Evolutionary conservation across 2,329 filamentous ascomycete genomes (phyloP), one percentile per base, ranked within the genome.

Genomic region (Arthrobotrys entomopaga): DNA sequence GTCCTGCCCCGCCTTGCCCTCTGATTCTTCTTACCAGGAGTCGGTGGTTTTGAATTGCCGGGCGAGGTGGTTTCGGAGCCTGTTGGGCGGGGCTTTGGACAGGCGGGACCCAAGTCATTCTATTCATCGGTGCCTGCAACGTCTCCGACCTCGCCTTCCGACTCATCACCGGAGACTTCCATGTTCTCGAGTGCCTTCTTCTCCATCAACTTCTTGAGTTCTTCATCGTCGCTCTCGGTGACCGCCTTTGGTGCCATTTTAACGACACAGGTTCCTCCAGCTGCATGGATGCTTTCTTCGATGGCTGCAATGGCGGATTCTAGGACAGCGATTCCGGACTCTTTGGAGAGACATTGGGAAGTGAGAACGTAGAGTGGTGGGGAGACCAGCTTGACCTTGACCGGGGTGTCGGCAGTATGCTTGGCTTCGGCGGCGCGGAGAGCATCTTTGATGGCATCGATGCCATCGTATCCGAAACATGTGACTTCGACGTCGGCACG

Each of bases 201-300:
- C 87, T 98, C 95, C 95, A 99, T 99, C 77, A 99, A 87, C 60
- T 94, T 95, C 82, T 97, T 93, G 77, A 99, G 86, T 83, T 97
- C 93, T 24, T 94, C 95, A 81, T 99, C 95, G 80, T 99, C 96
- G 82, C 93, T 96, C 86, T 98, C 96, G 0, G 95, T 99, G 76
- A 99, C 95, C 3, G 96, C 95, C 89, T 98, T 98, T 78, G 95
- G 95, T 80, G 95, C 93, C 95, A 99, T 99, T 88, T 96, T 97
- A 79, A 97, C 90, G 49, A 90, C 87, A 80, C 94, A 90, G 80
- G 88, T 89, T 75, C 95, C 95, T 63, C 91, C 91, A 0, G 91
- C 87, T 52, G 83, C 85, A 81, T 89, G 88, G 81, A 99, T 99
- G 82, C 87, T 93, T 80, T 84, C 87, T 79, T 90, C 87, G 79